phyloP scores from a whole-genome alignment of 306 rosid genomes.

The Lathyrus aphaca region DNA sequence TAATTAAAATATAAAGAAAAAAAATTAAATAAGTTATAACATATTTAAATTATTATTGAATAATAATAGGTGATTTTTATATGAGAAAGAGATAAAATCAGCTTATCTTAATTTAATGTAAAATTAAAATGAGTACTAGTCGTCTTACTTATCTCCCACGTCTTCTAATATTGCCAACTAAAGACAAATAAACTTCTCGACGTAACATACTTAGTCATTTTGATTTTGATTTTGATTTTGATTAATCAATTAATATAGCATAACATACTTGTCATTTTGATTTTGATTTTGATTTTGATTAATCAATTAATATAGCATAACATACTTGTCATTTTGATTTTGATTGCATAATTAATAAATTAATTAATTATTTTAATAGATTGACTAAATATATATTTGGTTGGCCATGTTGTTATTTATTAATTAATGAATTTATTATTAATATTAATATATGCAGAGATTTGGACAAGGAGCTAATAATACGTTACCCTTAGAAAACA shows the following conservation, averaged over 20 bases:
- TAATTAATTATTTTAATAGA: background rate
- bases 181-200: background rate
- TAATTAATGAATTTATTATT: background rate
- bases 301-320: too few species aligned
- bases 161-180: background rate
- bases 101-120: background rate
- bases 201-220: background rate
- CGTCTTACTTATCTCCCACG: background rate
- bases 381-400: background rate
- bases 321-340: background rate
- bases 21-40: too few species aligned
- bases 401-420: background rate
- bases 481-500: conserved; percentile 47
- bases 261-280: background rate
- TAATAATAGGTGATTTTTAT: too few species aligned
- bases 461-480: conserved; percentile 51
- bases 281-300: too few species aligned
- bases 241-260: too few species aligned
- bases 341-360: background rate
- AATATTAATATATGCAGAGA: conserved; percentile 41
- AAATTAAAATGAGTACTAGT: background rate
- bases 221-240: background rate
- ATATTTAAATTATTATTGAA: too few species aligned
- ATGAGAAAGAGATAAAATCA: background rate
- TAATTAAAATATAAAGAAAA: too few species aligned